Evolutionary conservation across 2,329 filamentous ascomycete genomes (phyloP).

Genomic region (Metarhizium humberi): DNA sequence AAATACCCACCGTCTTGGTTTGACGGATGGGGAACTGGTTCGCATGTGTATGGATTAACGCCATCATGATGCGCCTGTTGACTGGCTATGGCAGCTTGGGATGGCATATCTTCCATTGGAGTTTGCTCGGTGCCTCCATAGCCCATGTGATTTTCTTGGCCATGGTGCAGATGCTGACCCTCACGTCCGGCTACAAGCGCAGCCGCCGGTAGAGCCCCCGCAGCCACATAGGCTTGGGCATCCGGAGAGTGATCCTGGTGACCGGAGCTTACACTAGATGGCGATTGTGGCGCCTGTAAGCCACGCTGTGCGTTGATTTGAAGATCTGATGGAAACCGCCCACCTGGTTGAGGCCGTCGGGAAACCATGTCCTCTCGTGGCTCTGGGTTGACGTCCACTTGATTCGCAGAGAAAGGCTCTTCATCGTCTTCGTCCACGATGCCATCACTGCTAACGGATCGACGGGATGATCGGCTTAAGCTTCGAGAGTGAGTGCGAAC

Average conservation of each 20-base stretch:
- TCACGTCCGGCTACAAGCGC: constrained; percentile 20
- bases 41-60: constrained; percentile 47
- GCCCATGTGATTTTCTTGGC: constrained; percentile 16
- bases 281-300: constrained; percentile 70
- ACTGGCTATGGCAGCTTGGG: constrained; percentile 40
- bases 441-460: constrained; percentile 63
- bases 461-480: constrained; percentile 56
- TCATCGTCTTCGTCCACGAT: constrained; percentile 67
- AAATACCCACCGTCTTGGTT: constrained; percentile 10
- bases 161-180: background rate
- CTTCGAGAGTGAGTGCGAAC: constrained; percentile 75
- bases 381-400: constrained; percentile 33
- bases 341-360: constrained; percentile 79
- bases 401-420: constrained; percentile 48
- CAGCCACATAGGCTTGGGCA: constrained; percentile 49
- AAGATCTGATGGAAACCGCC: constrained; percentile 92
- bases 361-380: constrained; percentile 41
- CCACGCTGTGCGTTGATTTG: constrained; percentile 69
- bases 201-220: constrained; percentile 39
- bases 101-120: constrained; percentile 38
- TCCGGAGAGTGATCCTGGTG: constrained; percentile 35
- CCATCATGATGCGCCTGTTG: constrained; percentile 44
- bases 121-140: constrained; percentile 37
- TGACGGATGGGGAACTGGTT: constrained; percentile 23
- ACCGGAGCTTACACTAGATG: constrained; percentile 72